Evolutionary conservation across 441 rosid species (phyloP), one percentile per base, ranked within the genome.

Genomic region (Jatropha podagrica): DNA sequence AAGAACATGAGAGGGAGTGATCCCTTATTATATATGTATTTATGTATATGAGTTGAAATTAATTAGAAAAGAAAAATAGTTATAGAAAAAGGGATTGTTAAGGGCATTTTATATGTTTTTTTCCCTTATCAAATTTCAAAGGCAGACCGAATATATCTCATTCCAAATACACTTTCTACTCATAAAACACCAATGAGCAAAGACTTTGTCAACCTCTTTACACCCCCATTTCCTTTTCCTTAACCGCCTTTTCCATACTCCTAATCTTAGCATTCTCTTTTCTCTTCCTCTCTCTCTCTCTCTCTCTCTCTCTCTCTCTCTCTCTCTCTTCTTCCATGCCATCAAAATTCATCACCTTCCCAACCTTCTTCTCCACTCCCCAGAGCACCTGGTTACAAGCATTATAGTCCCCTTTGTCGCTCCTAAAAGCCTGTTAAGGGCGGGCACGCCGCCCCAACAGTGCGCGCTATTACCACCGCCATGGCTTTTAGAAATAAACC

Each of bases 371-470:
- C 59, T 23, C 41, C 54, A 5, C 26, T 55, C 63, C 10, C 68
- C 26, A 37, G n/a, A 48, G 41, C 68, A 49, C 68, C 51, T 8
- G 6, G 12, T 37, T 40, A 60, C 26, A 17, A 65, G 20, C 71
- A 14, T 76, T 69, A 10, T 26, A 65, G 11, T 66, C 48, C 80
- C 69, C 49, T 51, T 81, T 77, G 86, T 73, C 42, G 72, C 72
- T 75, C 81, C 80, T 68, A 41, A 61, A 64, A 67, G 79, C 71
- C 71, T 54, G 81, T 68, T 48, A 79, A 80, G 92, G 90, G 88
- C 88, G 85, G 86, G 87, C 90, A 81, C 81, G 78, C 79, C 74
- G 81, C 85, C 85, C 81, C 76, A 17, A 72, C 40, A 23, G 81
- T 83, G 92, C 85, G 85, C 77, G 32, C 32, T 27, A 84, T 61